A percentile compares a stretch with the other conserved stretches of the same genome.
These are phyloP conservation scores for Macrophomina tecta DNA, from an alignment of 2,329 filamentous ascomycete species.

Conservation along the genomic window DNA sequence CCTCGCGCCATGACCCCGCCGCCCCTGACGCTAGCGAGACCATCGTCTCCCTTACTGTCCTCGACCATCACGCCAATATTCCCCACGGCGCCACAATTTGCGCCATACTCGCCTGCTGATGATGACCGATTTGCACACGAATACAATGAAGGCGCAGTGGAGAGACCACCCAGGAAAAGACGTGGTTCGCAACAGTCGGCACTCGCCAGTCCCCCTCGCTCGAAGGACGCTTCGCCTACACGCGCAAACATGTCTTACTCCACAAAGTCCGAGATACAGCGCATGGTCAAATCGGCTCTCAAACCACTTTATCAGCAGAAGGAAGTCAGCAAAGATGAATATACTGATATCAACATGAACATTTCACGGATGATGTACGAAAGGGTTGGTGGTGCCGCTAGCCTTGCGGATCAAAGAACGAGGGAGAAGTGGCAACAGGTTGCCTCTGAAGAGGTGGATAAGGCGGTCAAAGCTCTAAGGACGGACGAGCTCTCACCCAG, in stretches of 20 bases:
- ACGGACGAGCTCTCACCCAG: not conserved
- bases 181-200: constrained; percentile 37
- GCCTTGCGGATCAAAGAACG: constrained; percentile 67
- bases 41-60: constrained; percentile 71
- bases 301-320: constrained; percentile 83
- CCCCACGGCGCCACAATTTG: constrained; percentile 73
- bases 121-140: constrained; percentile 34
- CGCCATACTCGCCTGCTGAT: constrained; percentile 63
- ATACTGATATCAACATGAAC: constrained; percentile 87
- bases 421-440: constrained; percentile 76
- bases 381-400: constrained; percentile 57
- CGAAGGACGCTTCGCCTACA: constrained; percentile 71
- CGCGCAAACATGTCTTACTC: constrained; percentile 73
- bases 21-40: constrained; percentile 65
- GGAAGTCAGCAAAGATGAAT: constrained; percentile 84
- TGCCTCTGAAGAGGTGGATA: constrained; percentile 78
- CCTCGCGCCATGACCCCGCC: constrained; percentile 74
- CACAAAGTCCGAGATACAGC: constrained; percentile 86
- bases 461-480: constrained; percentile 61
- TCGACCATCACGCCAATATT: constrained; percentile 76
- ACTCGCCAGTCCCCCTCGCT: constrained; percentile 53
- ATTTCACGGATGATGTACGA: constrained; percentile 90
- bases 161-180: constrained; percentile 44
- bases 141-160: constrained; percentile 34
- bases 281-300: constrained; percentile 82